A percentile compares a stretch with the other conserved stretches of the same genome.
Evolutionary conservation across 2,329 filamentous ascomycete genomes (phyloP).

Genomic region (Pseudogymnoascus verrucosus): DNA sequence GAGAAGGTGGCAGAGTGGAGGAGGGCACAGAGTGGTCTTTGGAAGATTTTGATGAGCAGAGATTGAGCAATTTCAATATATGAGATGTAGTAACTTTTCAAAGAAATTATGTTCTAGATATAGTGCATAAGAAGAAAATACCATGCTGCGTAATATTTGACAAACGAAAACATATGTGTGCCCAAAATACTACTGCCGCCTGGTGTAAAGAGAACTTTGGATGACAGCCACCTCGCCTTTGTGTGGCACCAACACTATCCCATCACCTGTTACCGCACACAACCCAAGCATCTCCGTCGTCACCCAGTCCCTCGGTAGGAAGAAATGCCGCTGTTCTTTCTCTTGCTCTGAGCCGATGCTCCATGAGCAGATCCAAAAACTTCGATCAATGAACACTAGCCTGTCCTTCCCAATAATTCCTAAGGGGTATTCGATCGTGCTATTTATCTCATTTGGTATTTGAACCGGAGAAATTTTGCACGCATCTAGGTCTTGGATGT

Average conservation of each 20-base stretch:
- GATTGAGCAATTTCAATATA: not conserved
- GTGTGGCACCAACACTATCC: constrained; percentile 4
- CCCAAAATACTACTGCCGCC: not conserved
- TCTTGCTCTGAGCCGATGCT: not conserved
- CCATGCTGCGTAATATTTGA: not conserved
- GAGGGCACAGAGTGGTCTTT: not conserved
- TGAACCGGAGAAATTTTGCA: not conserved
- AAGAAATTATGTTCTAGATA: not conserved
- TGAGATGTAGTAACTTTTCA: not conserved
- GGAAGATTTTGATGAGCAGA: constrained; percentile 8
- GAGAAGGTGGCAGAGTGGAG: constrained; percentile 14
- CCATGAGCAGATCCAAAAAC: constrained; percentile 10
- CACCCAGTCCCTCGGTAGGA: constrained; percentile 11
- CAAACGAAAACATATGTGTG: not conserved
- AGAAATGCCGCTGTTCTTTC: constrained; percentile 5
- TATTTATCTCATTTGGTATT: not conserved
- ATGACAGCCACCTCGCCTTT: constrained; percentile 11
- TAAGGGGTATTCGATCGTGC: not conserved
- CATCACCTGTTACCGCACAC: constrained; percentile 8
- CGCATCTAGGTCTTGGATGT: not conserved
- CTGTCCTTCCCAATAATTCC: constrained; percentile 7
- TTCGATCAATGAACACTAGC: constrained; percentile 10
- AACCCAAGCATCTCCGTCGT: constrained; percentile 2
- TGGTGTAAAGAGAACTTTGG: not conserved
- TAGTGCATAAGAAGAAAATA: not conserved